phyloP scores from a whole-genome alignment of 352 stramenopile genomes.

The Thalassiosira tumida region DNA sequence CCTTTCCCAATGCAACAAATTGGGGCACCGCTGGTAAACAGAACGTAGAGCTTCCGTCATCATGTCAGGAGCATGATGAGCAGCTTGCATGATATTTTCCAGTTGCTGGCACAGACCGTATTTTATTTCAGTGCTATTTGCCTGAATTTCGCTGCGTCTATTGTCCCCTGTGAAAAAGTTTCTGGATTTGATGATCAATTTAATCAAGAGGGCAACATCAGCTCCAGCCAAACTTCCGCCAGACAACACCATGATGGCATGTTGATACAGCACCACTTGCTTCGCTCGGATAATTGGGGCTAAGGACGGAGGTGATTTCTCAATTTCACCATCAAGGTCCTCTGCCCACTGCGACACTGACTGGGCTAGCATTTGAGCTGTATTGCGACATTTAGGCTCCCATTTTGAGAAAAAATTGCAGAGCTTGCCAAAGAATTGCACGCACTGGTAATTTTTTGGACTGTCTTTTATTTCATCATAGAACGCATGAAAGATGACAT shows the following conservation, averaged over 20 bases:
- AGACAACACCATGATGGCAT: constrained; percentile 62
- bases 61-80: constrained; percentile 1
- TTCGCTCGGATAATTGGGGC: constrained; percentile 49
- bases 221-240: constrained; percentile 55
- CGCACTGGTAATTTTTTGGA: constrained; percentile 64
- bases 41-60: constrained; percentile 64
- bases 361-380: constrained; percentile 47
- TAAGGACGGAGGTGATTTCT: constrained; percentile 46
- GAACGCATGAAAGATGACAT: constrained; percentile 42
- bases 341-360: constrained; percentile 66
- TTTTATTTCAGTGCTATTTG: constrained; percentile 58
- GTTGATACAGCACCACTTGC: constrained; percentile 71
- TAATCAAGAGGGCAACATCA: constrained; percentile 68
- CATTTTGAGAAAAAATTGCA: constrained; percentile 73
- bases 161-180: constrained; percentile 68
- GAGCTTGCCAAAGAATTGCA: constrained; percentile 60
- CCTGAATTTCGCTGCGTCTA: constrained; percentile 49
- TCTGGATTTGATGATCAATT: constrained; percentile 65
- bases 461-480: constrained; percentile 66
- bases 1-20: constrained; percentile 57
- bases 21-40: constrained; percentile 52
- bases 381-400: constrained; percentile 40
- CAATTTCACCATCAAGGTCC: constrained; percentile 54
- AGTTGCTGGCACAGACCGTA: constrained; percentile 51
- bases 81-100: constrained; percentile 56